Conservation (phyloP, 345 rosid species). For the Cochlearia excelsa region DNA sequence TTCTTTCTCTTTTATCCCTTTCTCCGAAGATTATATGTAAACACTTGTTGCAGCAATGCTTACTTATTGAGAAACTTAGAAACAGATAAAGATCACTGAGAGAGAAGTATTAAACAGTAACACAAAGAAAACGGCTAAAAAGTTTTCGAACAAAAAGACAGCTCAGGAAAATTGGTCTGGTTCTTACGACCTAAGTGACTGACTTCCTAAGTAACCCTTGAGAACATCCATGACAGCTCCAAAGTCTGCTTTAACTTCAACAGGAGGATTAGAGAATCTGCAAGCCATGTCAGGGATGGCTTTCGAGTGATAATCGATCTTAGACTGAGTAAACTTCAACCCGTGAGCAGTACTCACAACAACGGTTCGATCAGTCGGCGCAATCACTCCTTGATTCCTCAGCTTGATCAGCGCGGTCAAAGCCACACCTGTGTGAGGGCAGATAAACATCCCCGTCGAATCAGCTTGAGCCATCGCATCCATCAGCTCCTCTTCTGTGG, state of each 20-base stretch:
- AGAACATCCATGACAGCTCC: constrained; percentile 86
- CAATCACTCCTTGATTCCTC: constrained; percentile 70
- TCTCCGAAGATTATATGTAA: constrained; percentile 10
- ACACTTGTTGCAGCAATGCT: constrained; percentile 23
- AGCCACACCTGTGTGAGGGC: constrained; percentile 95
- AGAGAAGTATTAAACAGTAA: constrained; percentile 10
- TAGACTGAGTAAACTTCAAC: constrained; percentile 78
- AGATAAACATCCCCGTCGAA: constrained; percentile 91
- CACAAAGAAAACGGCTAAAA: constrained; percentile 15
- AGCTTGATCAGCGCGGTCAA: constrained; percentile 75
- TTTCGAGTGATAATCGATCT: constrained; percentile 80
- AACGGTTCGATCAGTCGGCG: constrained; percentile 60
- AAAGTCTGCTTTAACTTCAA: constrained; percentile 73
- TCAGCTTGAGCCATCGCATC: constrained; percentile 92
- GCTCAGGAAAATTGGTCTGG: constrained; percentile 1
- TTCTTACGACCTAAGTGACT: constrained; percentile 37
- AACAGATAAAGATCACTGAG: constrained; percentile 23
- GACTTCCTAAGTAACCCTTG: constrained; percentile 51
- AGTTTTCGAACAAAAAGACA: neutral
- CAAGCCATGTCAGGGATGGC: constrained; percentile 77
- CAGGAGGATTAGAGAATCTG: constrained; percentile 70
- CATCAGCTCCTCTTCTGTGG: constrained; percentile 89
- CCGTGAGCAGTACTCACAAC: constrained; percentile 97
- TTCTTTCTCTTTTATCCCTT: neutral
- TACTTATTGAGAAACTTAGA: constrained; percentile 31